These are phyloP conservation scores for Talaromyces sp. DNA, from an alignment of 2,329 filamentous ascomycete genomes.

Conservation along the genomic window DNA sequence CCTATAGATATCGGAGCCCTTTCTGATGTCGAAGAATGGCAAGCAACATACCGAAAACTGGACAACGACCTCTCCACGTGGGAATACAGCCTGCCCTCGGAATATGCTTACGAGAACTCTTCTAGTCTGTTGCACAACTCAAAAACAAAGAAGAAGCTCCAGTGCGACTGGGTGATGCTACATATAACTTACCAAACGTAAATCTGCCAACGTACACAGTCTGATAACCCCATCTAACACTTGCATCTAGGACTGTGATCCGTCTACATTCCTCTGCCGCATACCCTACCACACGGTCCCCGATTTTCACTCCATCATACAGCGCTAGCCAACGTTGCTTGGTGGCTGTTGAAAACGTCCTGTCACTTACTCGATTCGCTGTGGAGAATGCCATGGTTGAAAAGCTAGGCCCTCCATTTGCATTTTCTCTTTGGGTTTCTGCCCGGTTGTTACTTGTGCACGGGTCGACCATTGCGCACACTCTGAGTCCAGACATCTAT, in stretches of 20 bases:
- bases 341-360: constrained; percentile 75
- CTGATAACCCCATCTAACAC: background rate
- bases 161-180: constrained; percentile 83
- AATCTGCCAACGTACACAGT: constrained; percentile 22
- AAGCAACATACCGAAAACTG: constrained; percentile 76
- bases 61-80: constrained; percentile 73
- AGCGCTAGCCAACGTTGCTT: constrained; percentile 79
- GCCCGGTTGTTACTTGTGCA: constrained; percentile 82
- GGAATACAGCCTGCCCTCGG: constrained; percentile 75
- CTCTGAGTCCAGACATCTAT: constrained; percentile 69
- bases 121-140: constrained; percentile 65
- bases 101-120: constrained; percentile 70
- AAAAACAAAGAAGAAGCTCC: constrained; percentile 62
- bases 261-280: constrained; percentile 86
- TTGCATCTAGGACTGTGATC: constrained; percentile 62
- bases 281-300: constrained; percentile 81
- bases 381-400: constrained; percentile 66
- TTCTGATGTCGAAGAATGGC: constrained; percentile 84
- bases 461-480: constrained; percentile 81
- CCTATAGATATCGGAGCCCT: constrained; percentile 82
- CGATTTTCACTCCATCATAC: constrained; percentile 84
- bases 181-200: constrained; percentile 84
- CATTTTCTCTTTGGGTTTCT: constrained; percentile 88
- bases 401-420: constrained; percentile 83
- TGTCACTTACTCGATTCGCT: constrained; percentile 71